A percentile compares a stretch with the other conserved stretches of the same genome.
These are phyloP conservation scores for Biancaea sappan DNA, from an alignment of 306 rosid genomes.

Conservation along the genomic window DNA sequence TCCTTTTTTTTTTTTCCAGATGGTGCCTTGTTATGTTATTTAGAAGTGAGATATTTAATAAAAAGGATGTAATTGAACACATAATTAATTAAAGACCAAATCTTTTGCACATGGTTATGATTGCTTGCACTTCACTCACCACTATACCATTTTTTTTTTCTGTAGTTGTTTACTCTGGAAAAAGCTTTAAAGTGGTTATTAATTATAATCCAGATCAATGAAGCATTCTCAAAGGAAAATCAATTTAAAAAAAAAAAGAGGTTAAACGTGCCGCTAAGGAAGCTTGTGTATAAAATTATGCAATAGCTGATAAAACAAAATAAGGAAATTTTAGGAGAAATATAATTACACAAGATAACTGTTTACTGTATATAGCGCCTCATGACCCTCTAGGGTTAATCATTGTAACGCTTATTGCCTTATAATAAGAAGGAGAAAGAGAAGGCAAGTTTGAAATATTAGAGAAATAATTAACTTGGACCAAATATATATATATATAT, in stretches of 20 bases:
- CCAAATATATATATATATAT: not conserved
- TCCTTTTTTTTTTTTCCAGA: conserved; percentile 4
- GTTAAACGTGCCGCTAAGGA: conserved; percentile 27
- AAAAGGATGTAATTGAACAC: conserved; percentile 4
- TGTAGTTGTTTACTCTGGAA: conserved; percentile 13
- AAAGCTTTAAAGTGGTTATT: conserved; percentile 23
- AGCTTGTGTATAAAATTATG: not conserved
- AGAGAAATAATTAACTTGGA: conserved; percentile 7
- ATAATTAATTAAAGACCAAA: conserved; percentile 32
- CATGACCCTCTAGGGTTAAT: conserved; percentile 34
- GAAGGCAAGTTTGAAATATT: conserved; percentile 8
- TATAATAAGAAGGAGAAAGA: not conserved
- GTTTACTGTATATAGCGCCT: conserved; percentile 26
- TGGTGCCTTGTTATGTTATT: not conserved
- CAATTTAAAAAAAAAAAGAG: not conserved
- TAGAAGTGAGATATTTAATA: conserved; percentile 37
- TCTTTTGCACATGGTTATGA: conserved; percentile 56
- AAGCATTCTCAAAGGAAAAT: conserved; percentile 13
- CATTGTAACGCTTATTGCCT: conserved; percentile 25
- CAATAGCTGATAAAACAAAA: not conserved
- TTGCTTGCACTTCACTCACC: conserved; percentile 64
- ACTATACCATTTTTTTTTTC: not conserved
- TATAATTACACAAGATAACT: not conserved
- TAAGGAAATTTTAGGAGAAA: not conserved
- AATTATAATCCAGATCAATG: conserved; percentile 22